Percentiles rank a stretch among this genome's conserved stretches.
These are phyloP conservation scores for Puccinia horiana DNA, from an alignment of 1,284 basidiomycete genomes.

Conservation along the genomic window DNA sequence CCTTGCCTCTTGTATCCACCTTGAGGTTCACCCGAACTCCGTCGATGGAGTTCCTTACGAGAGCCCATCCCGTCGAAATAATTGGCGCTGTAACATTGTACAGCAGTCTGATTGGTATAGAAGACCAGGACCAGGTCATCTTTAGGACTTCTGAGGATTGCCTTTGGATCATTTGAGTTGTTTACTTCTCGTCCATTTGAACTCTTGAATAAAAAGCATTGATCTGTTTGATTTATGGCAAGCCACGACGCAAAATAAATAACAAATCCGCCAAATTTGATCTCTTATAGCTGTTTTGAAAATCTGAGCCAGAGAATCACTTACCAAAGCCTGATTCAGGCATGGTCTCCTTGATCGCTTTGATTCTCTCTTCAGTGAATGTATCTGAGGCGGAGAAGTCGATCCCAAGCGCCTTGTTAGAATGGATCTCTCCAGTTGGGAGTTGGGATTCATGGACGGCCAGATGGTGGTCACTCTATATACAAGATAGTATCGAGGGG, in stretches of 20 bases:
- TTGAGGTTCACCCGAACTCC: neutral
- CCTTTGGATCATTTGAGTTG: neutral
- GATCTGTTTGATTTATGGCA: conserved; percentile 16
- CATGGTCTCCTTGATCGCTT: conserved; percentile 19
- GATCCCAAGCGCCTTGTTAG: conserved; percentile 9
- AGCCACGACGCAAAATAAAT: neutral
- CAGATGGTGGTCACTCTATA: conserved; percentile 25
- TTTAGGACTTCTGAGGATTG: conserved; percentile 25
- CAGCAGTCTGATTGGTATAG: conserved; percentile 39
- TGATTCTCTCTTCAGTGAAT: neutral
- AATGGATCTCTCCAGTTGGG: conserved; percentile 33
- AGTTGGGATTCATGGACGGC: conserved; percentile 5
- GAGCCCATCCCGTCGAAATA: conserved; percentile 33
- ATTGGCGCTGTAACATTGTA: conserved; percentile 47
- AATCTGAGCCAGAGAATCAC: neutral
- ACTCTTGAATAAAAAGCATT: conserved; percentile 37
- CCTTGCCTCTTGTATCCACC: conserved; percentile 43
- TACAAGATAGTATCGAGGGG: neutral
- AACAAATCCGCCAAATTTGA: neutral
- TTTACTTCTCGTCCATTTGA: neutral
- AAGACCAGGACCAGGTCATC: conserved; percentile 33
- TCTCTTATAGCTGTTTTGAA: neutral
- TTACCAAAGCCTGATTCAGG: conserved; percentile 31
- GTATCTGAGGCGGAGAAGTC: conserved; percentile 16
- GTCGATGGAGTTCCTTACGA: conserved; percentile 38